Evolutionary conservation across 2,329 filamentous ascomycete genomes (phyloP), one percentile per base, ranked within the genome.

Genomic region (Cladosporium sp.): DNA sequence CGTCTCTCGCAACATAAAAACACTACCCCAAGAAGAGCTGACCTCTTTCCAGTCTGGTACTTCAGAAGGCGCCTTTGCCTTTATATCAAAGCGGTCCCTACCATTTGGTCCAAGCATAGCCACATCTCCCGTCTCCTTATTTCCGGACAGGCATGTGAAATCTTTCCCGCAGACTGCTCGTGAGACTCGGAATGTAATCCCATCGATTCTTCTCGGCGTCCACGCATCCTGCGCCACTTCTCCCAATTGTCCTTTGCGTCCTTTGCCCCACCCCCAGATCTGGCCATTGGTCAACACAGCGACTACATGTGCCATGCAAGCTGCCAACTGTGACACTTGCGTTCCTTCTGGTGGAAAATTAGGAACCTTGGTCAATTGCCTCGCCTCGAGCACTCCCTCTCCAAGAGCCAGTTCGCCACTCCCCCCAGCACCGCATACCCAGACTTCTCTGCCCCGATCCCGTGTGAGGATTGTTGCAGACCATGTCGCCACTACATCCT

Each of bases 241-340:
- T 0, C 93, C 93, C 0, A 96, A 80, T 76, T 99, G 94, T 0
- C 91, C 91, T 74, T 97, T 95, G 28, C 92, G 86, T 16, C 91
- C 89, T 72, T 88, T 91, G 0, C 95, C 95, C 94, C 94, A 98
- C 2, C 92, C 93, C 75, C 91, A 96, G 1, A 89, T 88, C 18
- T 90, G 84, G 0, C 93, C 94, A 74, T 90, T 89, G 52, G 85
- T 85, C 3, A 96, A 78, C 0, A 97, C 85, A 1, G 82, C 87
- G 18, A 96, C 85, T 0, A 88, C 87, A 74, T 99, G 95, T 26
- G 87, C 88, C 82, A 96, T 90, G 35, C 91, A 88, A 12, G 91
- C 90, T 1, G 89, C 82, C 29, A 97, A 74, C 66, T 89, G 85
- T 1, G 86, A 78, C 4, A 96, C 76, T n/a, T 81, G 78, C 0